These are phyloP conservation scores for Pyrenochaeta sp. DNA, from an alignment of 2,329 filamentous ascomycete genomes.

Conservation along the genomic window DNA sequence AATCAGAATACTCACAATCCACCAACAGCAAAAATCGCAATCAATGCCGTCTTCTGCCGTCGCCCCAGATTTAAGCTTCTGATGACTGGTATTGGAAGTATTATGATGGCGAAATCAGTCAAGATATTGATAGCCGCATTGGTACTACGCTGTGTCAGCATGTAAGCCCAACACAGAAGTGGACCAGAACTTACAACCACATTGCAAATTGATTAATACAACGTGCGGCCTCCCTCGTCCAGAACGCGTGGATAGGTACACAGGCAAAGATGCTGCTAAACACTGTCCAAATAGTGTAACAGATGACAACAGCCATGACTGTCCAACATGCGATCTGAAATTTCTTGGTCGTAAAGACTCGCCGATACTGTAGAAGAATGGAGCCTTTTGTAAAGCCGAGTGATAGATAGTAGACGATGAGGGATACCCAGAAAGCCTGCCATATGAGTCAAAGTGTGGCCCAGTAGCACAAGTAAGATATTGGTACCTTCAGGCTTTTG, in stretches of 20 bases:
- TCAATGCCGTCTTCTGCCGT: conserved; percentile 48
- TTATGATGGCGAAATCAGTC: conserved; percentile 44
- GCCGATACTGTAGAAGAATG: conserved; percentile 43
- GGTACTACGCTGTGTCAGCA: conserved; percentile 7
- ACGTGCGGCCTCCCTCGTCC: conserved; percentile 38
- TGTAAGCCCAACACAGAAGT: no score
- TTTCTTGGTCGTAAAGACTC: conserved; percentile 39
- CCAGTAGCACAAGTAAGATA: not conserved
- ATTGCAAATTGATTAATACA: conserved; percentile 44
- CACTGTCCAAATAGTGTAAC: conserved; percentile 42
- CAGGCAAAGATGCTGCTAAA: conserved; percentile 46
- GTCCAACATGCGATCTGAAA: conserved; percentile 36
- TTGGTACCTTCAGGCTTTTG: conserved; percentile 34
- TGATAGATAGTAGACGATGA: conserved; percentile 45
- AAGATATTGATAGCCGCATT: conserved; percentile 44
- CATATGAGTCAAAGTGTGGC: conserved; percentile 2
- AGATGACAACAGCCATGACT: conserved; percentile 34
- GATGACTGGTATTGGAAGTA: conserved; percentile 47
- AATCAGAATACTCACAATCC: conserved; percentile 46
- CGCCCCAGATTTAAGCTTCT: conserved; percentile 43
- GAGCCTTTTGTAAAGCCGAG: conserved; percentile 45
- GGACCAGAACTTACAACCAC: conserved; percentile 28
- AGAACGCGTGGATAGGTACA: conserved; percentile 42
- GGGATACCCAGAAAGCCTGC: conserved; percentile 43
- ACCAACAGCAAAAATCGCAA: conserved; percentile 50